Percentiles rank a stretch among this genome's conserved stretches.
Evolutionary conservation across 148 eudicot species (phyloP).

Genomic region (Suaeda aralocaspica): DNA sequence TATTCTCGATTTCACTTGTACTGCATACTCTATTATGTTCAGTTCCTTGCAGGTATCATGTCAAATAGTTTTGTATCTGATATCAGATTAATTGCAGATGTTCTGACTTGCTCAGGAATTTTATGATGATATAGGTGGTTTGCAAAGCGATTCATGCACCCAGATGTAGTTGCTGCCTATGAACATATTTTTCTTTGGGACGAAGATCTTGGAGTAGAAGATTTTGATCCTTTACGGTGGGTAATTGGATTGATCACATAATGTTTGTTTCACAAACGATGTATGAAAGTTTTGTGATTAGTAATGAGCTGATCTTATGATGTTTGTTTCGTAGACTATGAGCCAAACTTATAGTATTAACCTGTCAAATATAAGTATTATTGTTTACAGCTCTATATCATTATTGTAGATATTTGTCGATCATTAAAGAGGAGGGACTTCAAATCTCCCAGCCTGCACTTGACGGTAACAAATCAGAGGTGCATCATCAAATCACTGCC

Average conservation of each 20-base stretch:
- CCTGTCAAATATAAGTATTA: too few species aligned
- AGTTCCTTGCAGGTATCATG: not conserved
- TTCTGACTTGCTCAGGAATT: constrained; percentile 11
- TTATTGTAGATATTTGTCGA: constrained; percentile 54
- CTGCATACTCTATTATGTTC: not conserved
- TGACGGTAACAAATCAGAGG: constrained; percentile 59
- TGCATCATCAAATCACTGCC: constrained; percentile 89
- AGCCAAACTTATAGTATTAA: not conserved
- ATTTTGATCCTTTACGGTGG: constrained; percentile 71
- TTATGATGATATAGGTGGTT: constrained; percentile 65
- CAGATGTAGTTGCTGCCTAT: constrained; percentile 78
- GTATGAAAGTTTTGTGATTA: too few species aligned
- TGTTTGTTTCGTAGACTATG: not conserved
- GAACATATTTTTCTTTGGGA: constrained; percentile 86
- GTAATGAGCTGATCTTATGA: too few species aligned
- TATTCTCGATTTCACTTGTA: not conserved
- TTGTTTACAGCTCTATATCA: not conserved
- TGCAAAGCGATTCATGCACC: constrained; percentile 88
- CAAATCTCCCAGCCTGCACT: constrained; percentile 96
- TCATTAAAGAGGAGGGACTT: constrained; percentile 75
- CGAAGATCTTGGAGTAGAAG: constrained; percentile 89
- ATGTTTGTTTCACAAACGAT: too few species aligned
- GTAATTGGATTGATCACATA: not conserved
- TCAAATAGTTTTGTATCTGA: not conserved
- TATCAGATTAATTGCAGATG: constrained; percentile 4